Conservation (phyloP, 495 filamentous ascomycete species). For the Hyaloscypha hepaticicola region DNA sequence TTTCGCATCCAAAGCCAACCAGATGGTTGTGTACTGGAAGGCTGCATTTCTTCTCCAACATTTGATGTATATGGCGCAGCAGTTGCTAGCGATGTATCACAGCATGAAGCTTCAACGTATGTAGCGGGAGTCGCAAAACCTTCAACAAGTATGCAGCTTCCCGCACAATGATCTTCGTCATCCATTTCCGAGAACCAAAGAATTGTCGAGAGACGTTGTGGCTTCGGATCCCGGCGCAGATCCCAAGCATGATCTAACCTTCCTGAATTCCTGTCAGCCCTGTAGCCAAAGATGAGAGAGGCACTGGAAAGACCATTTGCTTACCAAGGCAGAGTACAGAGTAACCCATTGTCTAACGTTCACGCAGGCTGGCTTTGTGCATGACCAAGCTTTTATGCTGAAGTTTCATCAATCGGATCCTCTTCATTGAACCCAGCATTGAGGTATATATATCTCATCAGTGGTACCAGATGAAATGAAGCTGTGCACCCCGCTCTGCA, state of each 20-base stretch:
- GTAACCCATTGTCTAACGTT: background rate
- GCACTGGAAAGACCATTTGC: background rate
- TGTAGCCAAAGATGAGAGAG: background rate
- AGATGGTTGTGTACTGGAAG: background rate
- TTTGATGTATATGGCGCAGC: background rate
- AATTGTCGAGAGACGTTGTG: background rate
- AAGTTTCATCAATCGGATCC: background rate
- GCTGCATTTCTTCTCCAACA: background rate
- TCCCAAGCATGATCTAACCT: background rate
- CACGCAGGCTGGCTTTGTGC: background rate
- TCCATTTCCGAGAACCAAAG: background rate
- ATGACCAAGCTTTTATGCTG: background rate
- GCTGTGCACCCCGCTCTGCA: conserved; percentile 1
- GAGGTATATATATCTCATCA: background rate
- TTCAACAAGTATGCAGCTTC: background rate
- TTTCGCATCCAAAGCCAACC: background rate
- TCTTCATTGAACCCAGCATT: background rate
- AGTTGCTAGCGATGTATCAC: conserved; percentile 1
- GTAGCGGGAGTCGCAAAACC: background rate
- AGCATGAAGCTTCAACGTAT: conserved; percentile 3
- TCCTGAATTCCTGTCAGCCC: background rate
- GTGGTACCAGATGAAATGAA: conserved; percentile 5
- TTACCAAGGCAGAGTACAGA: background rate
- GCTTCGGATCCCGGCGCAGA: background rate
- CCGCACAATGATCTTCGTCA: conserved; percentile 1